Base-by-base conservation (phyloP, 805 yeast species). In the Candida ovalis region DNA sequence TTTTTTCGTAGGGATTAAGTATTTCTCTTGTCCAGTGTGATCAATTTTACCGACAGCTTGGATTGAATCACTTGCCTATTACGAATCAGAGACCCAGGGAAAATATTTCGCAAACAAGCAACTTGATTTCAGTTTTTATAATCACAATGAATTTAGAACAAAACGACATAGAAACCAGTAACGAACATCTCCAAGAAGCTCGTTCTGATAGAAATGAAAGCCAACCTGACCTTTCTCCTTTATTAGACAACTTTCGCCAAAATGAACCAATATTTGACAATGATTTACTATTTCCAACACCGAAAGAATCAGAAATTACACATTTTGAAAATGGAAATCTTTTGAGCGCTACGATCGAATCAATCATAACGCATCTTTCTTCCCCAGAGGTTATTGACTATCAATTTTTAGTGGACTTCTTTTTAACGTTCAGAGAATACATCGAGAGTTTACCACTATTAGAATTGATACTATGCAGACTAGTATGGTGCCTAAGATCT, bases 331-430 rank as follows among this genome's bases (percentile, higher is more conserved):
- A 57, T 27, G 49, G 46, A 15, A 50, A 46, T 19, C 45, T 66
- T 3, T 25, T 42, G 3, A 49, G 52, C 21, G 72, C 66, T 17
- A 68, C 71, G 6, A 56, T 63, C 15, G 67, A 64, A 45, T 63
- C 83, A 3, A 64, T 84, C 18, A 65, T 84, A 9, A 80, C 79
- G 8, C 81, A 82, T 56, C 62, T 84, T 27, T 84, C 96, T 1
- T 80, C 88, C 10, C 91, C 94, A 4, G 78, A 81, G 48, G 68
- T 80, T 5, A 77, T 92, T 17, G 91, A 89, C 64, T 92, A 92
- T 64, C 79, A 81, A 52, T 74, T 86, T 36, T 70, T 91, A 47
- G 79, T 91, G 42, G 97, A 94, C 68, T 90, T 94, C 64, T 88
- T 92, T 63, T 74, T 92, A 44, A 83, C 96, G 1, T 91, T 80